Evolutionary conservation across 2,329 filamentous ascomycete species (phyloP).

Genomic region (Nannizziopsis barbatae): DNA sequence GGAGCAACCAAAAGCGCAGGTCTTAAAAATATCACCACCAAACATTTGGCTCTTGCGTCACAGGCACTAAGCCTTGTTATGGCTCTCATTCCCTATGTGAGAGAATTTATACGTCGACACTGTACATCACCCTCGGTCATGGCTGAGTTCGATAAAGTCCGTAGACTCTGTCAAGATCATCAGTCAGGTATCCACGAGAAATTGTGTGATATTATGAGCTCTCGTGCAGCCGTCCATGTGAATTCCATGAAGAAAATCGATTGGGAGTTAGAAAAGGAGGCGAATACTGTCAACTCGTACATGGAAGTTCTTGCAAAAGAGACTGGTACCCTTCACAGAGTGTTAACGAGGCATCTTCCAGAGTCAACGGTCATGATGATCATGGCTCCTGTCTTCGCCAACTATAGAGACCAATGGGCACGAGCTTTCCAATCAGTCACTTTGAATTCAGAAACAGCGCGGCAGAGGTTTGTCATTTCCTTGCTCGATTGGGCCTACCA

Average conservation of each 20-base stretch:
- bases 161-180: constrained; percentile 74
- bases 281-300: constrained; percentile 51
- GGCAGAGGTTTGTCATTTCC: constrained; percentile 52
- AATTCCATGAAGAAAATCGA: constrained; percentile 62
- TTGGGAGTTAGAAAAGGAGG: constrained; percentile 51
- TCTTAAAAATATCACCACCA: constrained; percentile 90
- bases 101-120: constrained; percentile 81
- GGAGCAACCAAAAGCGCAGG: constrained; percentile 82
- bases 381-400: constrained; percentile 73
- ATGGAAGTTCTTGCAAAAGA: constrained; percentile 84
- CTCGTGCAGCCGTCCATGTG: constrained; percentile 61
- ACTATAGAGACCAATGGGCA: constrained; percentile 69
- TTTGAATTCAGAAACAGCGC: constrained; percentile 55
- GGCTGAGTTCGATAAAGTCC: constrained; percentile 79
- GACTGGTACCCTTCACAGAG: constrained; percentile 71
- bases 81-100: constrained; percentile 74
- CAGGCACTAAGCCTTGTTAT: constrained; percentile 83
- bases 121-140: constrained; percentile 48
- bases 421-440: constrained; percentile 55
- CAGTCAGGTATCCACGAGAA: constrained; percentile 87
- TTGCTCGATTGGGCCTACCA: neutral
- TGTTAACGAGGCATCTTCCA: constrained; percentile 68
- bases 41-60: constrained; percentile 82
- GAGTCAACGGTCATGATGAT: constrained; percentile 68
- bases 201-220: constrained; percentile 82